Evolutionary conservation across 2,329 filamentous ascomycete species (phyloP), one percentile per base, ranked within the genome.

Genomic region (Diaporthe sp.): DNA sequence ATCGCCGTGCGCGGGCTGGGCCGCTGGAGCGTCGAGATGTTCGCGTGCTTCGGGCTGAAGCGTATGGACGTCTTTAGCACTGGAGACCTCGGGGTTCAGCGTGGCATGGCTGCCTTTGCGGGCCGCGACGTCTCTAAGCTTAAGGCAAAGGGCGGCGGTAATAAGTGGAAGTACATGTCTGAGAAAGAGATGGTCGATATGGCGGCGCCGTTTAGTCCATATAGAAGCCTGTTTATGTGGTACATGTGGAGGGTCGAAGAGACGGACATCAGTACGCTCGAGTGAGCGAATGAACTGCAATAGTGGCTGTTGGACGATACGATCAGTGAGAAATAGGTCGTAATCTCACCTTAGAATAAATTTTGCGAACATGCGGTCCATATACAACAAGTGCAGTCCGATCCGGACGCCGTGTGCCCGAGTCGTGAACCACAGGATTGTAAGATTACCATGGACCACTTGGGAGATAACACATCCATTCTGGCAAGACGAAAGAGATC

Each of bases 141-240:
- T 75, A 98, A 97, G 85, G 94, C 91, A 77, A 92, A 92, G 35
- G 92, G 92, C 42, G 94, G 94, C 58, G 75, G 75, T 7, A 76
- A 76, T 68, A 98, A 98, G 86, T 98, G 95, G 93, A 98, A 98
- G 87, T 99, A 98, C 83, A 98, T 98, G 95, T 90, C 89, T 47
- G 97, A 98, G 85, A 90, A 92, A 81, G 97, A 98, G 76, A 98
- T 99, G 97, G 82, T 93, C 76, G 94, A 95, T 77, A 88, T 95
- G 77, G 92, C 95, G 17, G 93, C 92, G 74, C 91, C 88, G 81
- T 99, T 97, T 83, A 89, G 89, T 74, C 97, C 96, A 4, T 98
- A 97, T 84, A 92, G 96, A 81, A 97, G 93, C 79, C 82, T 98
- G 57, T 98, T 98, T 80, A 98, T 98, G 96, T 98, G 96, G 96